A percentile compares a stretch with the other conserved stretches of the same genome.
Evolutionary conservation across 495 filamentous ascomycete genomes (phyloP).

Genomic region (Penicillium simplicissimum): DNA sequence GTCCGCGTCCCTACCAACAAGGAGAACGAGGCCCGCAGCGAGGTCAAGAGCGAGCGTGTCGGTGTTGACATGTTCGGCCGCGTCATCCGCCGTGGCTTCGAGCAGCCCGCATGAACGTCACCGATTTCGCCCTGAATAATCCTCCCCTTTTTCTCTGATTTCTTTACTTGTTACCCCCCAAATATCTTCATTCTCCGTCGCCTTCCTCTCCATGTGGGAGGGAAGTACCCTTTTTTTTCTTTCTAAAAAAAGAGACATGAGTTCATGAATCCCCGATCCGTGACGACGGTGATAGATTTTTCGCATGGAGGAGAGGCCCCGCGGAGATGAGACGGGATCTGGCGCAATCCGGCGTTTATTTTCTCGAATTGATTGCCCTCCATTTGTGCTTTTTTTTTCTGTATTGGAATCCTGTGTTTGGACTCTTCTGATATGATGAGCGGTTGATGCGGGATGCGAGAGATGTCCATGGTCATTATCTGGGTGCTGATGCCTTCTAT

Average conservation of each 20-base stretch:
- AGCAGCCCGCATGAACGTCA: slow-evolving; percentile 70
- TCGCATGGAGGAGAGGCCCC: slow-evolving; percentile 35
- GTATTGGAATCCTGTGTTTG: slow-evolving; percentile 28
- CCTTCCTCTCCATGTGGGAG: slow-evolving; percentile 12
- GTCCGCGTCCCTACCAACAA: slow-evolving; percentile 86
- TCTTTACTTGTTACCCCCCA: slow-evolving; percentile 4
- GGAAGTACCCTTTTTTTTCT: slow-evolving; percentile 5
- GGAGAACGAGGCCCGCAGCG: slow-evolving; percentile 98
- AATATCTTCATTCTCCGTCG: slow-evolving; percentile 23
- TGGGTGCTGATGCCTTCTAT: slow-evolving; percentile 5
- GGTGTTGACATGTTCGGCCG: slow-evolving; percentile 74
- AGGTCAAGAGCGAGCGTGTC: slow-evolving; percentile 93
- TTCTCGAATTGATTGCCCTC: slow-evolving; percentile 17
- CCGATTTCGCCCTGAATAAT: background rate
- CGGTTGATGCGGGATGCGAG: slow-evolving; percentile 18
- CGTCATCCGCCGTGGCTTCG: slow-evolving; percentile 84
- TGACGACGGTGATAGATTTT: slow-evolving; percentile 36
- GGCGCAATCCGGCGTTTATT: slow-evolving; percentile 36
- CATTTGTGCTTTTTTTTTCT: slow-evolving; percentile 28
- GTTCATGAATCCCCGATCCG: slow-evolving; percentile 35
- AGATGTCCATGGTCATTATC: slow-evolving; percentile 27
- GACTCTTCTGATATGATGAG: slow-evolving; percentile 23
- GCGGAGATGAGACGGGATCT: slow-evolving; percentile 34
- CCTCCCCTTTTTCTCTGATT: slow-evolving; percentile 16
- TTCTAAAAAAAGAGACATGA: slow-evolving; percentile 32